Evolutionary conservation across 2,329 filamentous ascomycete species (phyloP).

Genomic region (Metarhizium anisopliae): DNA sequence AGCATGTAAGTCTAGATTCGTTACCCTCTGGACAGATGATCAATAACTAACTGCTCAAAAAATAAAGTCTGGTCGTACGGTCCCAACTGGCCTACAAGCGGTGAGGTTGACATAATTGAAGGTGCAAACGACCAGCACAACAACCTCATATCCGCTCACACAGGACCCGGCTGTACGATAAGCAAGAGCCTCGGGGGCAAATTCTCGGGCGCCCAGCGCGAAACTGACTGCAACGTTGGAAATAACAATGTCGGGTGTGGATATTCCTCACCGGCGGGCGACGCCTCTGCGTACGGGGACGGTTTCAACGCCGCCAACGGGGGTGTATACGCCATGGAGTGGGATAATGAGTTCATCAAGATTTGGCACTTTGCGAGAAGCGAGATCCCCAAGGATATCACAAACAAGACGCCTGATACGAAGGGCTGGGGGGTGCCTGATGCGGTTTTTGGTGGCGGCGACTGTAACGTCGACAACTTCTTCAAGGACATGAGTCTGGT

Average conservation of each 20-base stretch:
- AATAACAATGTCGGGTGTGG: constrained; percentile 35
- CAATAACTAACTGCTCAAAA: background rate
- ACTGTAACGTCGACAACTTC: constrained; percentile 56
- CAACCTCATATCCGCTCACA: constrained; percentile 57
- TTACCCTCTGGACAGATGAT: background rate
- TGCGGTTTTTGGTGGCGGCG: constrained; percentile 55
- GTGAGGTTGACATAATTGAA: constrained; percentile 64
- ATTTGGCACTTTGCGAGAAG: constrained; percentile 70
- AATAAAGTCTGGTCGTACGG: constrained; percentile 43
- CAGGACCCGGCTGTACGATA: constrained; percentile 27
- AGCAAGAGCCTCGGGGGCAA: constrained; percentile 11
- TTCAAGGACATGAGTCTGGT: constrained; percentile 65
- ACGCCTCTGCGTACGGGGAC: constrained; percentile 46
- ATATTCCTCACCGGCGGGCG: constrained; percentile 28
- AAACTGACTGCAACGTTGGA: constrained; percentile 28
- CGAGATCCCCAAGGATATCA: constrained; percentile 57
- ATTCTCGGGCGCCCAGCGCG: constrained; percentile 18
- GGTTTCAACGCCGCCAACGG: constrained; percentile 58
- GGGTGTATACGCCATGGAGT: constrained; percentile 64
- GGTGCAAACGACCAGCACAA: constrained; percentile 53
- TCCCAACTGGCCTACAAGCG: constrained; percentile 49
- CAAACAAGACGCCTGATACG: constrained; percentile 50
- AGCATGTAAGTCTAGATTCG: constrained; percentile 42
- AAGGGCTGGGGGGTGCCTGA: constrained; percentile 58
- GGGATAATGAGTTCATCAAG: constrained; percentile 58